Conservation (phyloP, 768 basidiomycete genomes). For the Steccherinum ochraceum region DNA sequence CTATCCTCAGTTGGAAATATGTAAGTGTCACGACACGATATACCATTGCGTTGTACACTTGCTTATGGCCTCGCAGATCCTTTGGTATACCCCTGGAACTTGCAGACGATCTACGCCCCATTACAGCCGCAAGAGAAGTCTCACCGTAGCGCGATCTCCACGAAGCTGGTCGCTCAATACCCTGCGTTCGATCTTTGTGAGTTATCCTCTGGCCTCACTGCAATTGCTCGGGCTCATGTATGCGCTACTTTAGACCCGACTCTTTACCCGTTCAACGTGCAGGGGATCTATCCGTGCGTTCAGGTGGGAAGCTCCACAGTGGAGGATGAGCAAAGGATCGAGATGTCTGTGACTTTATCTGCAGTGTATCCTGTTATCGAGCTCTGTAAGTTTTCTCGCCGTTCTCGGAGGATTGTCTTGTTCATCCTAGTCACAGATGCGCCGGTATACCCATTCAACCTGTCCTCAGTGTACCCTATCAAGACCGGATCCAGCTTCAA, state of each 20-base stretch:
- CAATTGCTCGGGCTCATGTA: too few relatives aligned
- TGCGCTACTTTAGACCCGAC: constrained; percentile 17
- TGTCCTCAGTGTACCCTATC: constrained; percentile 6
- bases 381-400: constrained; percentile 10
- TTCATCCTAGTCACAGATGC: not conserved
- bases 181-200: too few relatives aligned
- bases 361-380: constrained; percentile 7
- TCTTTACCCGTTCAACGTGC: constrained; percentile 17
- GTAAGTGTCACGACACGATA: too few relatives aligned
- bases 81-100: constrained; percentile 34
- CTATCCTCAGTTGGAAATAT: constrained; percentile 11
- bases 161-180: too few relatives aligned
- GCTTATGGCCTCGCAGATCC: constrained; percentile 24
- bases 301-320: too few relatives aligned
- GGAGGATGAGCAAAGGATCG: not conserved
- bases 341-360: not conserved
- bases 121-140: too few relatives aligned
- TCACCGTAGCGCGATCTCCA: too few relatives aligned
- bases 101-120: constrained; percentile 31
- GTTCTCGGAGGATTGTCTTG: too few relatives aligned
- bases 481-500: not conserved
- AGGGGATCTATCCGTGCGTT: constrained; percentile 14
- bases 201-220: too few relatives aligned
- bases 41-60: too few relatives aligned
- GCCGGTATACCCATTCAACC: constrained; percentile 6